Percentiles rank a stretch among this genome's conserved stretches.
phyloP scores from a whole-genome alignment of 805 yeast genomes.

The Pachysolen tannophilus region DNA sequence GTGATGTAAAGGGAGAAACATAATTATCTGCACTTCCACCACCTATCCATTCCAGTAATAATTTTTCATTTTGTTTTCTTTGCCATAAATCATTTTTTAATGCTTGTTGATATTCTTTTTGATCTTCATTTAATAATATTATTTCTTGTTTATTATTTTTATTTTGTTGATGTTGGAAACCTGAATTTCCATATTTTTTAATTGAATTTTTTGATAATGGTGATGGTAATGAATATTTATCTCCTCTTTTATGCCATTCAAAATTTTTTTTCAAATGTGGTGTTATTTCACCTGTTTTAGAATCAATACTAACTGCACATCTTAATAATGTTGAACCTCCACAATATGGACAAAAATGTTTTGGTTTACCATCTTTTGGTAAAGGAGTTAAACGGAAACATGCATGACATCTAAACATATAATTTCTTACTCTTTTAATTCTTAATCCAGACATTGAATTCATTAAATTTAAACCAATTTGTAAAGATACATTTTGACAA shows the following conservation, averaged over 20 bases:
- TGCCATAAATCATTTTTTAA: slow-evolving; percentile 85
- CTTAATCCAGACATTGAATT: slow-evolving; percentile 78
- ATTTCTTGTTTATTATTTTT: slow-evolving; percentile 47
- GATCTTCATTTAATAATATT: slow-evolving; percentile 80
- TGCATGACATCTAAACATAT: slow-evolving; percentile 96
- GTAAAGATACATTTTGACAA: slow-evolving; percentile 90
- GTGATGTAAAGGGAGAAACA: slow-evolving; percentile 77
- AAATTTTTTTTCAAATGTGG: slow-evolving; percentile 88
- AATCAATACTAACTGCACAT: slow-evolving; percentile 82
- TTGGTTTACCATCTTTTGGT: slow-evolving; percentile 65
- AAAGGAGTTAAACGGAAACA: slow-evolving; percentile 81
- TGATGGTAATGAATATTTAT: slow-evolving; percentile 72
- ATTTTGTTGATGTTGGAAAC: slow-evolving; percentile 73
- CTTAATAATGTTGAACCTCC: slow-evolving; percentile 89
- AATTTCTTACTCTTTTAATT: slow-evolving; percentile 78
- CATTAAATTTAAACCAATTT: slow-evolving; percentile 81
- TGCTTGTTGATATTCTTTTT: slow-evolving; percentile 86
- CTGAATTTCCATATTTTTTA: slow-evolving; percentile 70
- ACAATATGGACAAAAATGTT: slow-evolving; percentile 90
- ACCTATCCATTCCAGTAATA: slow-evolving; percentile 83
- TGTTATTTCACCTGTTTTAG: slow-evolving; percentile 69
- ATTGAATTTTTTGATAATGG: slow-evolving; percentile 76
- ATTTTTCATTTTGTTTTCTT: slow-evolving; percentile 76
- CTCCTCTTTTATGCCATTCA: slow-evolving; percentile 91
- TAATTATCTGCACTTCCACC: slow-evolving; percentile 88